Conservation (phyloP, 1,284 basidiomycete species). For the Ganoderma resinaceum region DNA sequence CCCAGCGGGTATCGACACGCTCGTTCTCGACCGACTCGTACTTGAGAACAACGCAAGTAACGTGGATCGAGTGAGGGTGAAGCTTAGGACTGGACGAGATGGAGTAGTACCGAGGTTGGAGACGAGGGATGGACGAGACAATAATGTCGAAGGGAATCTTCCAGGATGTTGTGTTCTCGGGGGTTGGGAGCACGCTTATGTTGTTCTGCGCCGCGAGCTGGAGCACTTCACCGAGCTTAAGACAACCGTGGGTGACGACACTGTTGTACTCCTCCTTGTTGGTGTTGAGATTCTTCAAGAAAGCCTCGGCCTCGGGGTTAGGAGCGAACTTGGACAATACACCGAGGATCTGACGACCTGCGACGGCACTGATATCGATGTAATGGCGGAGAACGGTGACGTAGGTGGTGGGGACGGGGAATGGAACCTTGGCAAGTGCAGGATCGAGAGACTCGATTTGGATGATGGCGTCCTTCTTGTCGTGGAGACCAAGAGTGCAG, state of each 20-base stretch:
- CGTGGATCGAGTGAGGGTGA: constrained; percentile 87
- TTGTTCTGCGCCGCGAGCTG: constrained; percentile 89
- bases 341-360: constrained; percentile 93
- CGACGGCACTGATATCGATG: constrained; percentile 93
- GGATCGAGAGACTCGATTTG: constrained; percentile 96
- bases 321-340: constrained; percentile 91
- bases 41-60: constrained; percentile 94
- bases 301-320: constrained; percentile 75
- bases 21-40: constrained; percentile 75
- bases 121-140: constrained; percentile 90
- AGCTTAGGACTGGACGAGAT: constrained; percentile 98
- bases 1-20: constrained; percentile 63
- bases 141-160: constrained; percentile 97
- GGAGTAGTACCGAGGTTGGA: constrained; percentile 98
- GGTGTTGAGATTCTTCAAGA: constrained; percentile 80
- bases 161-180: constrained; percentile 85
- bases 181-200: constrained; percentile 58
- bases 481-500: constrained; percentile 82
- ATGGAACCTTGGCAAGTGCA: constrained; percentile 97
- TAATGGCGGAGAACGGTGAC: constrained; percentile 95
- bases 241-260: constrained; percentile 80
- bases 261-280: constrained; percentile 89
- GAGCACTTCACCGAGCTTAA: constrained; percentile 92
- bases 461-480: constrained; percentile 84
- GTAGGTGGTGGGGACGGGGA: constrained; percentile 97